Evolutionary conservation across 2,329 filamentous ascomycete species (phyloP).

Genomic region (Beauveria australis): DNA sequence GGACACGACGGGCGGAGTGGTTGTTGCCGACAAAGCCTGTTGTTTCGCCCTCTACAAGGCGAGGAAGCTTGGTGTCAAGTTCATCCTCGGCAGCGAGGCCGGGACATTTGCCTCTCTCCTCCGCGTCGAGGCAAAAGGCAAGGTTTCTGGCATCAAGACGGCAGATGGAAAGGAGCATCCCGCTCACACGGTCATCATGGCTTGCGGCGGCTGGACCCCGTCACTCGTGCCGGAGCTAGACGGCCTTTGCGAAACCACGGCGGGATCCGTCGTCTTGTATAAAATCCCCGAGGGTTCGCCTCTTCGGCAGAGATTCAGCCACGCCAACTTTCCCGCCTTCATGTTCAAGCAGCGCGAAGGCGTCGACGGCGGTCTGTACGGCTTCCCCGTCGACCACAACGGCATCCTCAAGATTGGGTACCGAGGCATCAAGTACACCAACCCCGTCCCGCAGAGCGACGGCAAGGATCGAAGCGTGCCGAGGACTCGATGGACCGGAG

Average conservation of each 20-base stretch:
- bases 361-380: conserved; percentile 35
- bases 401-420: conserved; percentile 42
- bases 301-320: conserved; percentile 32
- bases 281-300: conserved; percentile 28
- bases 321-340: conserved; percentile 35
- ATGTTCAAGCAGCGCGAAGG: conserved; percentile 25
- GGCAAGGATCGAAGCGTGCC: conserved; percentile 31
- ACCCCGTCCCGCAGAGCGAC: conserved; percentile 29
- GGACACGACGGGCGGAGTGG: conserved; percentile 38
- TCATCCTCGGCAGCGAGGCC: conserved; percentile 26
- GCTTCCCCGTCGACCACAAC: conserved; percentile 35
- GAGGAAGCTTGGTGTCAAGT: conserved; percentile 29
- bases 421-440: conserved; percentile 42
- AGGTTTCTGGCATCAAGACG: conserved; percentile 30
- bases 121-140: conserved; percentile 11
- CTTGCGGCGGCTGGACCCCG: conserved; percentile 37
- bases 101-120: conserved; percentile 24
- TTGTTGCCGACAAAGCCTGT: conserved; percentile 38
- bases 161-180: conserved; percentile 25
- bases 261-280: conserved; percentile 35
- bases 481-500: conserved; percentile 27
- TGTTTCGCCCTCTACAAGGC: conserved; percentile 35
- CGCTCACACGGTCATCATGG: conserved; percentile 28
- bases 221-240: conserved; percentile 31
- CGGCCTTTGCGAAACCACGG: conserved; percentile 38